Evolutionary conservation across 73 alveolate genomes (phyloP).

Genomic region (Durusdinium trenchii): DNA sequence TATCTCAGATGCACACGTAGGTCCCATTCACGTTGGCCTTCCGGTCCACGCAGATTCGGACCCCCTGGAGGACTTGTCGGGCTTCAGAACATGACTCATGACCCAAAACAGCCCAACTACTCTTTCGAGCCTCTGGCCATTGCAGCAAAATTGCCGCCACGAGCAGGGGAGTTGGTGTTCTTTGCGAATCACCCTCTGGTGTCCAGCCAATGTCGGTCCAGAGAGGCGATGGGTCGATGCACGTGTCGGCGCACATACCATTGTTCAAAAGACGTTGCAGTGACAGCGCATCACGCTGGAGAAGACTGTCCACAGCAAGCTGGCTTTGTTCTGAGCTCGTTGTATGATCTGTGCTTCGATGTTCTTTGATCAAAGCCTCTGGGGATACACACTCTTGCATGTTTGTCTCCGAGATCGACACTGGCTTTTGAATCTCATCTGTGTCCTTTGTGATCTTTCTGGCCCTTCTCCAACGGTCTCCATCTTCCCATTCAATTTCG

Average conservation of each 20-base stretch:
- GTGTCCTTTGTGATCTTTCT: neutral
- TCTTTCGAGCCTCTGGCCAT: conserved; percentile 61
- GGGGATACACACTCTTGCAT: neutral
- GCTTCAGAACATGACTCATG: neutral
- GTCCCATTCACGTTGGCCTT: conserved; percentile 57
- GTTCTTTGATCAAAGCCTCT: neutral
- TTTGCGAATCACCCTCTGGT: neutral
- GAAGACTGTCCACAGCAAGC: neutral
- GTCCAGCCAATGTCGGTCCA: conserved; percentile 27
- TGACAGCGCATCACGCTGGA: conserved; percentile 28
- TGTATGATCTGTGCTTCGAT: neutral
- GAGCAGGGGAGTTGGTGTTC: neutral
- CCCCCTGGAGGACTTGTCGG: conserved; percentile 2
- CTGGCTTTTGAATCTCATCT: neutral
- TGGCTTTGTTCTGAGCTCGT: neutral
- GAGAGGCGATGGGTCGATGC: neutral
- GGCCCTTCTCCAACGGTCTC: conserved; percentile 81
- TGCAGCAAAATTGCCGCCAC: conserved; percentile 73
- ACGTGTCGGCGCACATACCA: neutral
- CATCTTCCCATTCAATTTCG: conserved; percentile 81
- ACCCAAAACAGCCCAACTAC: neutral
- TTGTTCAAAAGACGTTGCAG: neutral
- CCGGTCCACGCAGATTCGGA: conserved; percentile 47
- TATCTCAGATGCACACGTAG: conserved; percentile 26
- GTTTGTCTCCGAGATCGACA: neutral